Conservation (phyloP, 768 basidiomycete genomes). For the Panus rudis region DNA sequence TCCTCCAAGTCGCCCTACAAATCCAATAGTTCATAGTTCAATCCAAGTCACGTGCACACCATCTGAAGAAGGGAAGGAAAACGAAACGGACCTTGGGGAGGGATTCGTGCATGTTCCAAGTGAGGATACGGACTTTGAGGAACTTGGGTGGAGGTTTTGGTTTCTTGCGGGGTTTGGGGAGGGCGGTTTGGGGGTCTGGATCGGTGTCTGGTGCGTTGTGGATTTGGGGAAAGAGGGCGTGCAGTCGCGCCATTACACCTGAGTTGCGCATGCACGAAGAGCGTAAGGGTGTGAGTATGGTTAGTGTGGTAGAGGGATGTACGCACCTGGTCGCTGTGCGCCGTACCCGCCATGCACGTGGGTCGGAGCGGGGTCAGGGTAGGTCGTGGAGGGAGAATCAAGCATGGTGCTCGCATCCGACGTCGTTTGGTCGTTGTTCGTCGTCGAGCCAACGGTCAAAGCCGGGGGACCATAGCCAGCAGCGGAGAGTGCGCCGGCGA, state of each 20-base stretch:
- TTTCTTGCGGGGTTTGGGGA: background rate
- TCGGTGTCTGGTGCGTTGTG: background rate
- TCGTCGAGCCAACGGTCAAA: no score
- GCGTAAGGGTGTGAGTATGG: background rate
- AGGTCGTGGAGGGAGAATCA: no score
- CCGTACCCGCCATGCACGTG: no score
- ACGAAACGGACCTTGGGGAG: conserved; percentile 52
- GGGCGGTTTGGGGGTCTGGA: background rate
- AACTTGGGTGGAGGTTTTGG: conserved; percentile 29
- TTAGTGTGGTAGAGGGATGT: no score
- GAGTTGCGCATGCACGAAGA: background rate
- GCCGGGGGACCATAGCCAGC: no score
- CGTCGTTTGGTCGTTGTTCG: no score
- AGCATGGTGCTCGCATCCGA: no score
- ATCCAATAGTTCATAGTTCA: conserved; percentile 7
- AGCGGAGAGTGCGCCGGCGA: no score
- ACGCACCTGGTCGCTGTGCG: conserved; percentile 8
- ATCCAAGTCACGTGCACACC: background rate
- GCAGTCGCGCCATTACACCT: conserved; percentile 14
- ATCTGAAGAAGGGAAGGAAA: background rate
- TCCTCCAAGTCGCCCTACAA: conserved; percentile 66
- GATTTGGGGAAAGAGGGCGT: conserved; percentile 8
- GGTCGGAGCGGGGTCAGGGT: no score
- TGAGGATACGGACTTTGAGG: conserved; percentile 63
- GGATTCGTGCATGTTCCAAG: conserved; percentile 86